Evolutionary conservation across 2,329 filamentous ascomycete genomes (phyloP).

Genomic region (Colletotrichum acutatum): DNA sequence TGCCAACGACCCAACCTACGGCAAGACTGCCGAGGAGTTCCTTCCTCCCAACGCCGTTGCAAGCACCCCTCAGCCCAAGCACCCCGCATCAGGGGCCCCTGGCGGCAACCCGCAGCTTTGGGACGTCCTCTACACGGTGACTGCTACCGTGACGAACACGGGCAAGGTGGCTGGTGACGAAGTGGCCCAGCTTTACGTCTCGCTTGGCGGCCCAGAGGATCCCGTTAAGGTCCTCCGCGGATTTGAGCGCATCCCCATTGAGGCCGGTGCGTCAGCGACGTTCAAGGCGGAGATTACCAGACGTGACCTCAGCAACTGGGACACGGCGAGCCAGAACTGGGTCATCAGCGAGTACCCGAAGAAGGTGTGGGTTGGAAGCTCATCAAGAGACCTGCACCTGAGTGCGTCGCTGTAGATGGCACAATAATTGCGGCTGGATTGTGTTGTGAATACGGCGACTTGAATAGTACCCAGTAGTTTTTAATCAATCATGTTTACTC

Average conservation of each 20-base stretch:
- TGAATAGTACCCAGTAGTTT: neutral
- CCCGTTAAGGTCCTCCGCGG: constrained; percentile 75
- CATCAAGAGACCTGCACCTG: constrained; percentile 65
- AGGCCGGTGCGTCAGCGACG: constrained; percentile 72
- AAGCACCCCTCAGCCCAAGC: constrained; percentile 65
- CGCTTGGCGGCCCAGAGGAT: constrained; percentile 82
- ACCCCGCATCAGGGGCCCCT: constrained; percentile 61
- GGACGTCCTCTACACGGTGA: constrained; percentile 75
- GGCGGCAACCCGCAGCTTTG: constrained; percentile 75
- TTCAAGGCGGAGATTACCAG: constrained; percentile 79
- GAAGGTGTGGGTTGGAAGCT: constrained; percentile 65
- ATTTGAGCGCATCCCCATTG: constrained; percentile 82
- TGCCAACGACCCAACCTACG: constrained; percentile 69
- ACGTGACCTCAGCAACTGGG: constrained; percentile 90
- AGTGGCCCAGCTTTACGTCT: constrained; percentile 82
- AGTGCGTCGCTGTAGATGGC: constrained; percentile 41
- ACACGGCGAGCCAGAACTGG: constrained; percentile 85
- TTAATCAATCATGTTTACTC: constrained; percentile 9
- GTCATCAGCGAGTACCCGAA: constrained; percentile 65
- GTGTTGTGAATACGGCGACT: neutral
- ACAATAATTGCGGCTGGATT: neutral
- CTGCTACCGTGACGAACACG: constrained; percentile 77
- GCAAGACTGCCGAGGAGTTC: constrained; percentile 65
- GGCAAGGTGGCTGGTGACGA: constrained; percentile 74
- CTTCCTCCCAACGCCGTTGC: constrained; percentile 69